These are phyloP conservation scores for Sequoiadendron giganteum DNA, from an alignment of 75 land plant species.

Conservation along the genomic window DNA sequence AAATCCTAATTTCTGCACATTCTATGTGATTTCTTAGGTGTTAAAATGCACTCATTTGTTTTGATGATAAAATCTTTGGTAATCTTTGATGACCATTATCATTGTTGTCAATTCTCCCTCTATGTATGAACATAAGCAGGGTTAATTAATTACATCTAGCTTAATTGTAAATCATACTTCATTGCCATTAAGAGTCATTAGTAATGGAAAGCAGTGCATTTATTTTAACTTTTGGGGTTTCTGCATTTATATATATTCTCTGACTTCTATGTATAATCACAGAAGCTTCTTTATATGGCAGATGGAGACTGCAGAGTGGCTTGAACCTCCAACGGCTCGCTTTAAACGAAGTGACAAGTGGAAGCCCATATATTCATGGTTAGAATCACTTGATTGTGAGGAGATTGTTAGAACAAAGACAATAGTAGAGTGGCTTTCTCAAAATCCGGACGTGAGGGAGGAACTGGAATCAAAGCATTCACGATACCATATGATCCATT, in stretches of 20 bases:
- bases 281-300: slow-evolving; percentile 12
- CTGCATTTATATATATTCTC: background rate
- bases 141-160: background rate
- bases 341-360: slow-evolving; percentile 72
- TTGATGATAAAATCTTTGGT: background rate
- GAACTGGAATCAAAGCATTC: slow-evolving; percentile 58
- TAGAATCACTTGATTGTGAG: slow-evolving; percentile 64
- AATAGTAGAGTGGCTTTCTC: slow-evolving; percentile 62
- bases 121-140: background rate
- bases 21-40: background rate
- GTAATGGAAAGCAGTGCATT: background rate
- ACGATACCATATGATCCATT: slow-evolving; percentile 73
- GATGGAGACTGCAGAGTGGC: slow-evolving; percentile 17
- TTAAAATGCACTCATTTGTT: background rate
- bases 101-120: background rate
- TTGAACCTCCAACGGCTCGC: slow-evolving; percentile 32
- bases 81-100: background rate
- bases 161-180: background rate
- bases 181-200: background rate
- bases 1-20: background rate
- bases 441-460: slow-evolving; percentile 51
- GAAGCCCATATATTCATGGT: slow-evolving; percentile 87
- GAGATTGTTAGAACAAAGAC: slow-evolving; percentile 61
- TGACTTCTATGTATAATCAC: background rate
- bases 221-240: background rate